Evolutionary conservation across 148 eudicot species (phyloP).

Genomic region (Rhododendron ovatum): DNA sequence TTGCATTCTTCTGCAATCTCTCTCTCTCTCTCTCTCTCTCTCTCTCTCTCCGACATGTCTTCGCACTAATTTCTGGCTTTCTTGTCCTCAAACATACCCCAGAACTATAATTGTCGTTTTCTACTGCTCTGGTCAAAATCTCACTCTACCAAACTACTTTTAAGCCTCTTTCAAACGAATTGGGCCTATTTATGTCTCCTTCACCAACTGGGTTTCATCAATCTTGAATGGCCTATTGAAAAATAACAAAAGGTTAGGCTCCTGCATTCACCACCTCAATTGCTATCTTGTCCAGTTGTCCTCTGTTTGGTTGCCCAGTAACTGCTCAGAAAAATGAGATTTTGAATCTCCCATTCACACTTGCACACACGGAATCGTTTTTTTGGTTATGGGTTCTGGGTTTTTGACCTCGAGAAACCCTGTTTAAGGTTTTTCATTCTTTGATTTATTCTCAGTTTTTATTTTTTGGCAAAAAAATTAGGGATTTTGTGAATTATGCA

Average conservation of each 20-base stretch:
- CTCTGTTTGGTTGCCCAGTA: conserved; percentile 1
- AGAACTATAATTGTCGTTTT: neutral
- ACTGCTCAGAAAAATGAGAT: neutral
- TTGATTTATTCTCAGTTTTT: neutral
- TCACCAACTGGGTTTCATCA: conserved; percentile 14
- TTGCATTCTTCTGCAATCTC: neutral
- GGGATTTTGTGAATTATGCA: conserved; percentile 9
- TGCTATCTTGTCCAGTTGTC: neutral
- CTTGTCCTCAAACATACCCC: neutral
- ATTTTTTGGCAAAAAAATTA: neutral
- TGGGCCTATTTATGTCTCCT: conserved; percentile 3
- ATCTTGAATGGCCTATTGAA: neutral
- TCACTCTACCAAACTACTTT: neutral
- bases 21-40: neutral
- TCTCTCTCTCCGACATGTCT: neutral
- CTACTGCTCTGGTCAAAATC: neutral
- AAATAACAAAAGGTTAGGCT: neutral
- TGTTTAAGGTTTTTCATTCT: neutral
- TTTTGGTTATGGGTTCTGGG: neutral
- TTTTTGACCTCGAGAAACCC: neutral
- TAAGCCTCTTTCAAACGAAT: neutral
- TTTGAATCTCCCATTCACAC: neutral
- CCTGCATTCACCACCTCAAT: neutral
- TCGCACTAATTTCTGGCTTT: neutral
- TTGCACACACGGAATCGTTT: neutral